Evolutionary conservation across 345 rosid genomes (phyloP), one percentile per base, ranked within the genome.

Genomic region (Bruguiera gymnorhiza): DNA sequence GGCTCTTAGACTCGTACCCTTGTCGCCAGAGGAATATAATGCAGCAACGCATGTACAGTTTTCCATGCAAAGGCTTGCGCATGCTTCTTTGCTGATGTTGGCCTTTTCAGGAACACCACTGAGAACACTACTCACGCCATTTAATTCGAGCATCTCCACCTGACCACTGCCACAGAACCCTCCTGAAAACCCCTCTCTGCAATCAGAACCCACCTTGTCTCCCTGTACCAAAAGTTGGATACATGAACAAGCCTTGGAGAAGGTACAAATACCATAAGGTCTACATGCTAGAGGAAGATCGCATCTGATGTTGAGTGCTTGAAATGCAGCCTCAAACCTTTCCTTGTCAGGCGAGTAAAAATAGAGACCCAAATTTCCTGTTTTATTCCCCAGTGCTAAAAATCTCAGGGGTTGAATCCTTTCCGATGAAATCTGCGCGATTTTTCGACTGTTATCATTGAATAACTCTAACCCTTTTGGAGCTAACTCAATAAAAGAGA

Each of bases 281-380:
- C 81, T 86, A 81, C 98, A 93, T 0, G 97, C 88, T 52, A 81
- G 66, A 1, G 98, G 98, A 27, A 93, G 97, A 77, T 89, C 92
- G 67, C 97, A 93, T 3, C 91, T 93, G 2, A 75, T 65, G 63
- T 78, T 88, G 58, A 93, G 65, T 0, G 98, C 96, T 77, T 86
- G 85, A 78, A 91, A 88, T 21, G 87, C 67, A 4, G 91, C 86
- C 75, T 81, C 86, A 53, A 93, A 93, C 3, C 63, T 80, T 11
- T 58, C 60, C 54, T 77, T 79, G 19, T 69, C 71, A 1, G 86
- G 79, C 23, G 86, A 84, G 78, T 86, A 93, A 50, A 81, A 83
- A 61, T 85, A 93, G 3, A 93, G 87, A 37, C 91, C 97, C 46
- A 93, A 58, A 65, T 91, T 93, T 16, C 98, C 97, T 1, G 94